Base-by-base conservation (phyloP, 2,329 filamentous ascomycete species). In the Ilyonectria robusta region DNA sequence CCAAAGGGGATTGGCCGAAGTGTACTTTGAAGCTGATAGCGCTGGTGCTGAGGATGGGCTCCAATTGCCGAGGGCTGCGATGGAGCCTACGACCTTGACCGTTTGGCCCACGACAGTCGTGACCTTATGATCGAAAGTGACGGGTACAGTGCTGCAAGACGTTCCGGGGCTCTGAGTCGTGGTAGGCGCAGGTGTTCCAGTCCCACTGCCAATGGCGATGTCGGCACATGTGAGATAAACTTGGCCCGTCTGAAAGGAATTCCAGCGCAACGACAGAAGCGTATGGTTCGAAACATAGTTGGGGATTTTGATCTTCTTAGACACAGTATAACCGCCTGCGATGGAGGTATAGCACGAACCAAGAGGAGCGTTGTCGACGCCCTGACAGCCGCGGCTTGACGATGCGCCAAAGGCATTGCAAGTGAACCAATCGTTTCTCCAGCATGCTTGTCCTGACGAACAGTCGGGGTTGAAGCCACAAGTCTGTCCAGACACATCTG, bases 361-460 rank as follows among this genome's bases (percentile, higher is more conserved):
- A 1, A 83, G 74, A 0, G 78, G 67, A 0, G 84, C 78, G 40
- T 78, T 78, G 67, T 87, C 85, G 31, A 87, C 86, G 2, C 84
- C 84, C 69, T 85, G 75, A 71, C 83, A 85, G 4, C 68, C 80
- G 23, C 81, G 78, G 15, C 82, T 78, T 66, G 71, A 75, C 66
- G 0, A 65, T 15, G 55, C 69, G 2, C 75, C 73, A 68, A 84
- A 86, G 2, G 77, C 79, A 55, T 85, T 82, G 78, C 86, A 88
- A 0, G 85, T 87, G 69, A 87, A 88, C 86, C 86, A 88, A 74
- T 87, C 84, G 60, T 87, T 86, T 3, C 84, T 78, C 62, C 79
- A 83, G 72, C 86, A 88, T 0, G 81, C 69, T 70, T 86, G 76
- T 1, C 75, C 85, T 17, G 75, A 60, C 0, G 74, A 67, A 69